Evolutionary conservation across 2,329 filamentous ascomycete species (phyloP).

Genomic region (Beauveria caledonica): DNA sequence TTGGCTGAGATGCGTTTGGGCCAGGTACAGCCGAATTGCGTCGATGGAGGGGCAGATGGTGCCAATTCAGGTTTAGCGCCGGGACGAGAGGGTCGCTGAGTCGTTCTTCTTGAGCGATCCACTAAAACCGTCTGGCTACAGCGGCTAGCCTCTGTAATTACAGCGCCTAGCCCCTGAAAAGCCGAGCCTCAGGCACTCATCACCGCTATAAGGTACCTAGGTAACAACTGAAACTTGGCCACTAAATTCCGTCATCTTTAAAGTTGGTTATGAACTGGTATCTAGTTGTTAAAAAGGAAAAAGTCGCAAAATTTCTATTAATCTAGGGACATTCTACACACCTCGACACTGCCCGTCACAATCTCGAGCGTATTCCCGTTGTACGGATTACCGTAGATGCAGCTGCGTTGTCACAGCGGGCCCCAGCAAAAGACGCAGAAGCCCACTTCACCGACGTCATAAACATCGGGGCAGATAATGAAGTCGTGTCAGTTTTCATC

Average conservation of each 20-base stretch:
- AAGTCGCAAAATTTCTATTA: background rate
- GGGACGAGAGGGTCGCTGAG: background rate
- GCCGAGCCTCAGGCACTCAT: background rate
- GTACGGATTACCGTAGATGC: background rate
- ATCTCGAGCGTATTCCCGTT: background rate
- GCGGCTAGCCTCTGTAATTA: background rate
- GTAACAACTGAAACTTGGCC: background rate
- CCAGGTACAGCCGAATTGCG: background rate
- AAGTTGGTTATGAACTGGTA: background rate
- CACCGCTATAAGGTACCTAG: background rate
- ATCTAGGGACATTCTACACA: background rate
- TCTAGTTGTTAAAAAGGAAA: background rate
- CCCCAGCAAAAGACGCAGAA: background rate
- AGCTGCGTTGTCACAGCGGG: background rate
- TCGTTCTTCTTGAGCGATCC: background rate
- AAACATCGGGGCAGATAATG: constrained; percentile 7
- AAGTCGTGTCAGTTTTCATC: background rate
- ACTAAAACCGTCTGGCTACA: background rate
- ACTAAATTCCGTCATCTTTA: background rate
- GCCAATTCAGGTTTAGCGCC: background rate
- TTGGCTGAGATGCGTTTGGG: constrained; percentile 7
- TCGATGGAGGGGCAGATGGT: constrained; percentile 6
- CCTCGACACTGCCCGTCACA: no score
- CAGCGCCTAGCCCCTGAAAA: background rate
- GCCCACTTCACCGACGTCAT: constrained; percentile 7